Evolutionary conservation across 305 asterid species (phyloP).

Genomic region (Euphrasia arctica): DNA sequence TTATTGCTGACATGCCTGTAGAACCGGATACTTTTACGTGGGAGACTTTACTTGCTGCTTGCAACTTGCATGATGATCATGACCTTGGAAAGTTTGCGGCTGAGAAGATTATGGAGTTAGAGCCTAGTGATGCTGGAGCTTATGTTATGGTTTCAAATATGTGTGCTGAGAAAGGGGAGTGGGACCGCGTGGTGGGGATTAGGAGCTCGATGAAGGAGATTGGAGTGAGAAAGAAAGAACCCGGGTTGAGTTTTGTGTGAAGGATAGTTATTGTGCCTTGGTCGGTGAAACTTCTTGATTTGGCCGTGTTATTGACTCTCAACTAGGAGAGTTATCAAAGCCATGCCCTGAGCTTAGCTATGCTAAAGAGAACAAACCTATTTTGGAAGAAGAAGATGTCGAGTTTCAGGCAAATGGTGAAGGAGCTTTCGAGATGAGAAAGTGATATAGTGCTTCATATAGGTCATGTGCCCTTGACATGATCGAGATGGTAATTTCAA

Average conservation of each 20-base stretch:
- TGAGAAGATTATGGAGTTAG: slow-evolving; percentile 52
- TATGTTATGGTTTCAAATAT: slow-evolving; percentile 62
- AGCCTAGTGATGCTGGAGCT: slow-evolving; percentile 56
- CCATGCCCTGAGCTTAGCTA: no score
- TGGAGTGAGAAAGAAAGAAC: slow-evolving; percentile 44
- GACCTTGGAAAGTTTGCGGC: slow-evolving; percentile 70
- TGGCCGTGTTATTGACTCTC: no score
- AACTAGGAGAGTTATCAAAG: no score
- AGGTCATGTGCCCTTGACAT: not conserved
- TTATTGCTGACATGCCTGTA: slow-evolving; percentile 56
- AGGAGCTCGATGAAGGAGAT: slow-evolving; percentile 52
- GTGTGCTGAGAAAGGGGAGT: slow-evolving; percentile 68
- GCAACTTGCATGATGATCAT: slow-evolving; percentile 57
- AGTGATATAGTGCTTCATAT: not conserved
- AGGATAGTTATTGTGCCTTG: not conserved
- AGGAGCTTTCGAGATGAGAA: not conserved
- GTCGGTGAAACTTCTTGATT: not conserved
- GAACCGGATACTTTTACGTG: slow-evolving; percentile 52
- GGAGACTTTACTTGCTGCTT: slow-evolving; percentile 81
- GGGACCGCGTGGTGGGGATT: slow-evolving; percentile 59
- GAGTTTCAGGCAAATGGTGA: not conserved
- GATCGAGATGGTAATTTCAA: not conserved
- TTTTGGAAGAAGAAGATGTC: no score
- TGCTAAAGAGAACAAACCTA: no score
- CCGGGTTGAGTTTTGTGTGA: slow-evolving; percentile 77